Evolutionary conservation across 305 asterid genomes (phyloP), one percentile per base, ranked within the genome.

Genomic region (Lippia alba): DNA sequence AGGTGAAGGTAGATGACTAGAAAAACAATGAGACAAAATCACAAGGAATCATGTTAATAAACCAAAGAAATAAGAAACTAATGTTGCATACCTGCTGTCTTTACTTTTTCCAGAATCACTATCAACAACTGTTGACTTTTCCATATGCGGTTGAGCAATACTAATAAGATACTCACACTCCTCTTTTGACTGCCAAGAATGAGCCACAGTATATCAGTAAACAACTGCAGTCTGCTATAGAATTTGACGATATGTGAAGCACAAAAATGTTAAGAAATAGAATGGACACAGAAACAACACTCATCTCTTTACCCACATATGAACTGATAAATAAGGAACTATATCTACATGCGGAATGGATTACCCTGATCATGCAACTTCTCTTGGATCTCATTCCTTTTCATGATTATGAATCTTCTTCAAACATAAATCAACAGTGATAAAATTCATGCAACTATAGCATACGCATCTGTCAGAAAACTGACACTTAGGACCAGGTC

Each of bases 141-240:
- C 82, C 99, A 92, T 94, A 51, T 70, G 87, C 18, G 99, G 99
- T 84, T 83, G 76, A 44, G 97, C 96, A 78, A 94, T 87, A 73
- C 83, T 82, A 55, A 94, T 91, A 56, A 94, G 92, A 84, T 94
- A 89, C 40, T 92, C 97, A 51, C 99, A 92, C 84, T 94, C 98
- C 74, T 86, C 87, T 67, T 87, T 84, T 40, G 97, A 81, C 98
- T 94, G 92, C 81, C 79, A 70, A 66, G 51, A 41, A 77, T 54
- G 73, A 17, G 9, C 34, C 53, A 33, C 16, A 40, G 64, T 51
- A 55, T 71, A 33, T 56, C 65, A 57, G 45, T 45, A 68, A 71
- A 56, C 68, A 60, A 59, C 78, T 40, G 5, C 19, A 5, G 6
- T 8, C 36, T 4, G 56, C 60, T 55, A 14, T 33, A 61, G 66